These are phyloP conservation scores for Aspergillus cristatus DNA, from an alignment of 495 filamentous ascomycete species.

Conservation along the genomic window DNA sequence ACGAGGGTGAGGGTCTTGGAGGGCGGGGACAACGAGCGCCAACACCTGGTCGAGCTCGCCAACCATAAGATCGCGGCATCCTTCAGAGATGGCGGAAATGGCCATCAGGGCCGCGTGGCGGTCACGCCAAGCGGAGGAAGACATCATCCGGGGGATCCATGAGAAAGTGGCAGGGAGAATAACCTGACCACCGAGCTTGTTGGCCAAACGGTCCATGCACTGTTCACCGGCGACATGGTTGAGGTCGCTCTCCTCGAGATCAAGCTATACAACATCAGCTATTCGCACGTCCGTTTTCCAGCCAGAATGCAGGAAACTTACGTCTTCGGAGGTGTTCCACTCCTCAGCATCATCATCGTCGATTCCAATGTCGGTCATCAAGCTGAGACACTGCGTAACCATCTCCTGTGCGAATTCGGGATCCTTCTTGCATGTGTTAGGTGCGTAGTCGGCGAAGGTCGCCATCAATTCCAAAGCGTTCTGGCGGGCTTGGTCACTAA, in stretches of 20 bases:
- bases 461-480: constrained; percentile 96
- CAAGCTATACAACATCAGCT: constrained; percentile 49
- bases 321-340: constrained; percentile 90
- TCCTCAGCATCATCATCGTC: constrained; percentile 94
- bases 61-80: constrained; percentile 92
- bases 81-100: constrained; percentile 97
- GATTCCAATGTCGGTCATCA: constrained; percentile 97
- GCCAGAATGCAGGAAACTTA: constrained; percentile 32
- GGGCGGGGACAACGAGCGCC: constrained; percentile 82
- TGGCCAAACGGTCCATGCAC: constrained; percentile 95
- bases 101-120: constrained; percentile 98
- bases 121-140: constrained; percentile 88
- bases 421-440: constrained; percentile 91
- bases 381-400: constrained; percentile 95
- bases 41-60: constrained; percentile 89
- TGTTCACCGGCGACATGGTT: constrained; percentile 99
- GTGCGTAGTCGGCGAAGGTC: constrained; percentile 92
- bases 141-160: constrained; percentile 98
- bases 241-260: constrained; percentile 89
- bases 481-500: constrained; percentile 81
- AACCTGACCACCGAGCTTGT: constrained; percentile 84
- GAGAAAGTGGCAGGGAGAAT: constrained; percentile 89
- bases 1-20: constrained; percentile 86
- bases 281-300: background rate
- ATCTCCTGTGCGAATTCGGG: constrained; percentile 82